These are phyloP conservation scores for Wickerhamiella siamensis DNA, from an alignment of 805 yeast genomes.

Conservation along the genomic window DNA sequence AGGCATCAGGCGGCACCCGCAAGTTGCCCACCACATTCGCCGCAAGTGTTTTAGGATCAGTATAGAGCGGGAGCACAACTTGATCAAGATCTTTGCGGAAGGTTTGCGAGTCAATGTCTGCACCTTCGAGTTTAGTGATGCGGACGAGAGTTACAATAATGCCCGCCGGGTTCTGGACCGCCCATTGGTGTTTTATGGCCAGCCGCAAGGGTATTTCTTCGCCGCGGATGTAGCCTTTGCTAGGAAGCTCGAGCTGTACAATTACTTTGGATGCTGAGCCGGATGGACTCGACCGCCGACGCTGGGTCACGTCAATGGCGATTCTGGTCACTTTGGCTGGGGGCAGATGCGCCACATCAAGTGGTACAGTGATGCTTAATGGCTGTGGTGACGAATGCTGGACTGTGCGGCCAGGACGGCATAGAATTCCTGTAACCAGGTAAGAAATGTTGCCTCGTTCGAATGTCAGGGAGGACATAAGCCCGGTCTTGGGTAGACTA, in stretches of 20 bases:
- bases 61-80: conserved; percentile 56
- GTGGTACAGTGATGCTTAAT: conserved; percentile 43
- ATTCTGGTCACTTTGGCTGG: conserved; percentile 53
- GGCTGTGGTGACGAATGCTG: conserved; percentile 2
- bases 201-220: conserved; percentile 65
- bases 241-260: conserved; percentile 33
- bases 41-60: conserved; percentile 50
- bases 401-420: conserved; percentile 13
- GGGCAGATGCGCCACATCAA: conserved; percentile 55
- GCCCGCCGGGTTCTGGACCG: conserved; percentile 55
- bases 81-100: conserved; percentile 78
- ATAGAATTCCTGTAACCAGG: conserved; percentile 34
- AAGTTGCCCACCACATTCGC: conserved; percentile 48
- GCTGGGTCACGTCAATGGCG: conserved; percentile 35
- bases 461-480: conserved; percentile 62
- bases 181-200: conserved; percentile 52
- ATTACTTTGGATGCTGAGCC: not conserved
- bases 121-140: conserved; percentile 55
- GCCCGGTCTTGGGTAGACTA: conserved; percentile 57
- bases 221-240: conserved; percentile 64
- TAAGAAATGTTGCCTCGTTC: conserved; percentile 77
- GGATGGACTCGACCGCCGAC: conserved; percentile 22
- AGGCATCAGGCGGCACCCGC: conserved; percentile 68
- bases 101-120: conserved; percentile 40
- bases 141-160: conserved; percentile 67